Conservation (phyloP, 2,329 filamentous ascomycete genomes). For the Chaetomiaceae sp. region DNA sequence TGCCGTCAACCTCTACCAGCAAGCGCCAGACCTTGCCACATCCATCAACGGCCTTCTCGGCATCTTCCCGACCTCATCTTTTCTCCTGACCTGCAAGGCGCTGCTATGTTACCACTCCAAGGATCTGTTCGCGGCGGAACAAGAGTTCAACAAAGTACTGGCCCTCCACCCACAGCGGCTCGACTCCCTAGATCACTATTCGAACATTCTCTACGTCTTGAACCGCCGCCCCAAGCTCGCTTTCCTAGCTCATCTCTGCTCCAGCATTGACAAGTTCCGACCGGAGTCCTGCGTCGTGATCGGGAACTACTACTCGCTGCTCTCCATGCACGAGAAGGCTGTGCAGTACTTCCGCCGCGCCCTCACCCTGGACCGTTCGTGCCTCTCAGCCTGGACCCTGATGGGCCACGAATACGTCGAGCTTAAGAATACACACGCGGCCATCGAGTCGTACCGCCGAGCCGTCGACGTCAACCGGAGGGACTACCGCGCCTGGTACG, state of each 20-base stretch:
- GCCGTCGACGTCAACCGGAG: constrained; percentile 94
- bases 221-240: constrained; percentile 82
- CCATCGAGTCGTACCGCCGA: constrained; percentile 92
- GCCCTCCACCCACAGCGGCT: constrained; percentile 70
- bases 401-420: constrained; percentile 99
- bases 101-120: constrained; percentile 88
- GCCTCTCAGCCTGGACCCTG: constrained; percentile 92
- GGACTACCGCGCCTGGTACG: constrained; percentile 98
- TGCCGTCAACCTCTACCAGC: constrained; percentile 87
- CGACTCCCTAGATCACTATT: constrained; percentile 91
- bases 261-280: constrained; percentile 88
- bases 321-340: constrained; percentile 94
- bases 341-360: constrained; percentile 97
- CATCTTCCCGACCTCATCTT: constrained; percentile 85
- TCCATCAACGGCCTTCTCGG: constrained; percentile 71
- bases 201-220: constrained; percentile 95
- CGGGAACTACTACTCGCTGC: constrained; percentile 92
- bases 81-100: constrained; percentile 84
- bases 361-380: constrained; percentile 81
- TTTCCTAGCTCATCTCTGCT: constrained; percentile 86
- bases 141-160: constrained; percentile 72
- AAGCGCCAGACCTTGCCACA: constrained; percentile 67
- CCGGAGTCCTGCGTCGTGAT: constrained; percentile 96
- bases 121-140: constrained; percentile 62
- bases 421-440: constrained; percentile 96